A percentile compares a stretch with the other conserved stretches of the same genome.
These are phyloP conservation scores for Fagopyrum esculentum DNA, from an alignment of 148 eudicot species.

Conservation along the genomic window DNA sequence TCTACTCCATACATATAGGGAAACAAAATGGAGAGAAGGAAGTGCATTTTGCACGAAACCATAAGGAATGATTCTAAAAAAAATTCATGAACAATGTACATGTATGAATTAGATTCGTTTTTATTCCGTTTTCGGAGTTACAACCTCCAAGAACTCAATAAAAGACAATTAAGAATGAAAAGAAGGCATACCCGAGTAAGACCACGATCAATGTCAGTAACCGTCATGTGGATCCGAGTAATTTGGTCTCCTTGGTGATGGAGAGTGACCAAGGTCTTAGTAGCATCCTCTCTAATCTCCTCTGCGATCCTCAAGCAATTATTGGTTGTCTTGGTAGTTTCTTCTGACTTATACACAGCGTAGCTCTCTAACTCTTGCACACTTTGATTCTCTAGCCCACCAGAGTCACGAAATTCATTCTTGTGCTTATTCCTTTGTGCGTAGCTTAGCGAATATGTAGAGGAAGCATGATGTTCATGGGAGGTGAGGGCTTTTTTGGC, in stretches of 20 bases:
- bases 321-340: constrained; percentile 68
- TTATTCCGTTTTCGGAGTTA: not conserved
- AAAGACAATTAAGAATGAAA: not conserved
- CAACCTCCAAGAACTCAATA: not conserved
- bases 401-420: constrained; percentile 73
- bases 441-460: constrained; percentile 30
- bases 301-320: constrained; percentile 72
- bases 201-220: constrained; percentile 79
- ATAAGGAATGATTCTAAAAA: too few relatives aligned
- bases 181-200: constrained; percentile 58
- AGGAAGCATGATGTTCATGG: constrained; percentile 37
- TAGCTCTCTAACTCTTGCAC: constrained; percentile 72
- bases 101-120: not conserved
- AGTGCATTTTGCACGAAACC: too few relatives aligned
- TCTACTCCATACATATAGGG: too few relatives aligned
- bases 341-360: constrained; percentile 81
- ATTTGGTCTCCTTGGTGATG: constrained; percentile 97
- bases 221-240: constrained; percentile 62
- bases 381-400: constrained; percentile 69
- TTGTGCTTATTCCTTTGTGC: constrained; percentile 61
- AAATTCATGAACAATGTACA: too few relatives aligned
- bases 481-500: constrained; percentile 27
- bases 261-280: constrained; percentile 66
- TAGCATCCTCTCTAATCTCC: constrained; percentile 83
- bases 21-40: too few relatives aligned